Base-by-base conservation (phyloP, 257 asterid genomes). In the Oldenlandia corymbosa region DNA sequence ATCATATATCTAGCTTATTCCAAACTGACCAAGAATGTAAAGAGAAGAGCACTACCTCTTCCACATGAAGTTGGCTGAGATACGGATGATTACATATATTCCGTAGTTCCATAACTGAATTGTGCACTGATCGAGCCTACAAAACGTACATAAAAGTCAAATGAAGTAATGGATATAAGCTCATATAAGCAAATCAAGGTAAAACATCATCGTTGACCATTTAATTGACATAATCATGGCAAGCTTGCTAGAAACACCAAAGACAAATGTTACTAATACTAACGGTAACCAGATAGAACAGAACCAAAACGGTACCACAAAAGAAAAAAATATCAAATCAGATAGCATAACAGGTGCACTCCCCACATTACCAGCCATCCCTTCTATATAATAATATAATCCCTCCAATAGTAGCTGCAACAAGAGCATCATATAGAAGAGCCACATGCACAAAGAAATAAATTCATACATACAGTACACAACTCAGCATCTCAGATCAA, bases 21-120 rank as follows among this genome's bases (percentile, higher is more conserved):
- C 48, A 10, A 39, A 66, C 60, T 20, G 10, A 56, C 55, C 46
- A 53, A 51, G 16, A 59, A 30, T 34, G 31, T 49, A 69, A 62
- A 53, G 65, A 74, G 30, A 74, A 28, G 48, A 66, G n/a, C n/a
- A 34, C 72, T 77, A 93, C 99, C 99, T 93, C 96, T 64, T 93
- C 99, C 67, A 87, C 97, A 73, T 93, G 99, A 70, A 93, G 95
- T 70, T 93, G 99, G 69, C 99, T 90, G 66, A 93, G 97, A 76
- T 90, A 93, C 9, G 99, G 99, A 75, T 93, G 99, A 80, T 93
- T 93, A 78, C 99, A 93, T 72, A 93, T 93, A 78, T 93, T 93
- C 53, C 99, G 90, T 13, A 90, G 88, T 84, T 93, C 99, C 96
- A 93, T 93, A 68, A 93, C 99, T 54, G 99, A 87, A 78, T 93